phyloP scores from a whole-genome alignment of 805 yeast species.

The Middelhovenomyces tepae region DNA sequence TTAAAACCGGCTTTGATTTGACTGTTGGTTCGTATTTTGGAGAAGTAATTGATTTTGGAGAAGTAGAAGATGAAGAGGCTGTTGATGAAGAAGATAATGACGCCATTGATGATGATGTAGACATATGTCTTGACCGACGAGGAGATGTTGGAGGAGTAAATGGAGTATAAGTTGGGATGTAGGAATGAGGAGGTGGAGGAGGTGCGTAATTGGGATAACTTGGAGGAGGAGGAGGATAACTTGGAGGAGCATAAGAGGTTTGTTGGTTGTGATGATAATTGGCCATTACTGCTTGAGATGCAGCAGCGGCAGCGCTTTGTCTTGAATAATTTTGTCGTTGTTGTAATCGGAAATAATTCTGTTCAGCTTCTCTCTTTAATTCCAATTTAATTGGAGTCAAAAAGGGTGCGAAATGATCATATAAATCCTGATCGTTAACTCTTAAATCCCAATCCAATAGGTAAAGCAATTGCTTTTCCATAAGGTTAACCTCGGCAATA shows the following conservation, averaged over 20 bases:
- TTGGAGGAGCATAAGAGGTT: slow-evolving; percentile 1
- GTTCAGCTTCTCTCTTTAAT: slow-evolving; percentile 20
- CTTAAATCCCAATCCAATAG: slow-evolving; percentile 80
- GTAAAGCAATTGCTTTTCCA: slow-evolving; percentile 79
- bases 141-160: slow-evolving; percentile 4
- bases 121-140: slow-evolving; percentile 1
- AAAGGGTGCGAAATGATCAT: slow-evolving; percentile 63
- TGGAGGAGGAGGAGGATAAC: slow-evolving; percentile 6
- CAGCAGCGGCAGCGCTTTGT: neutral
- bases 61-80: slow-evolving; percentile 4
- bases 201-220: slow-evolving; percentile 9
- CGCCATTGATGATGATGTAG: slow-evolving; percentile 5
- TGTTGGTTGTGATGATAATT: slow-evolving; percentile 1
- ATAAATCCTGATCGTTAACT: slow-evolving; percentile 61
- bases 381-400: slow-evolving; percentile 60
- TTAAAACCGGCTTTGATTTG: no score
- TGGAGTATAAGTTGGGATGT: no score
- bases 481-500: slow-evolving; percentile 74
- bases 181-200: slow-evolving; percentile 5
- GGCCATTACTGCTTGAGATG: neutral
- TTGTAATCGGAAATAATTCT: no score
- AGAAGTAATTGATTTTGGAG: no score
- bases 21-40: no score
- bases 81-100: slow-evolving; percentile 9
- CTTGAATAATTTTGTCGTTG: slow-evolving; percentile 2